Conservation (phyloP, 352 stramenopile species). For the Pythium volutum region DNA sequence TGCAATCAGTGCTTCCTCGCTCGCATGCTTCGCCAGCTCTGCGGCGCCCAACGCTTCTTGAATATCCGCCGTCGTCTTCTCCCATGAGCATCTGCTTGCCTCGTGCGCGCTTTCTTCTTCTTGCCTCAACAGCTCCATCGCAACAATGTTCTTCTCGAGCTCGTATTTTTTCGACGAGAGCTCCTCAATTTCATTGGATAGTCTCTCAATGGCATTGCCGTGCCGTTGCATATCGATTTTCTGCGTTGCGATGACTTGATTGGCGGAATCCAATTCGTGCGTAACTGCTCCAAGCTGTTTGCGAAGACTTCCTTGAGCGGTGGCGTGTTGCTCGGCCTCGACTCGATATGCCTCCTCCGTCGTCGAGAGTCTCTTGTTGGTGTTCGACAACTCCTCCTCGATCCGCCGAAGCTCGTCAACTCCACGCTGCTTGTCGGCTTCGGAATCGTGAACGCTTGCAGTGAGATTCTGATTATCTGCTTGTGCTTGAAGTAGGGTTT, state of each 20-base stretch:
- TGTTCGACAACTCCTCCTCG: neutral
- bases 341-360: neutral
- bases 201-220: neutral
- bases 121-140: neutral
- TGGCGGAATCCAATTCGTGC: neutral
- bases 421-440: slow-evolving; percentile 3
- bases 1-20: neutral
- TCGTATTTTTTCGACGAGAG: neutral
- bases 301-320: neutral
- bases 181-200: neutral
- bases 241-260: neutral
- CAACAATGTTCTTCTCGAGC: neutral
- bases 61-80: neutral
- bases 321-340: neutral
- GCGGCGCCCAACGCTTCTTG: neutral
- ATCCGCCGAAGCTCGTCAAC: neutral
- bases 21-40: neutral
- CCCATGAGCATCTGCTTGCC: neutral
- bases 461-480: neutral
- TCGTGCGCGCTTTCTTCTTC: neutral
- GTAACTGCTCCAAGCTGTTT: neutral
- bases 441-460: neutral
- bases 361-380: neutral
- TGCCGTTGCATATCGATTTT: neutral
- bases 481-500: neutral